Conservation (phyloP, 129 eudicot species). For the Heracleum sosnowskyi region DNA sequence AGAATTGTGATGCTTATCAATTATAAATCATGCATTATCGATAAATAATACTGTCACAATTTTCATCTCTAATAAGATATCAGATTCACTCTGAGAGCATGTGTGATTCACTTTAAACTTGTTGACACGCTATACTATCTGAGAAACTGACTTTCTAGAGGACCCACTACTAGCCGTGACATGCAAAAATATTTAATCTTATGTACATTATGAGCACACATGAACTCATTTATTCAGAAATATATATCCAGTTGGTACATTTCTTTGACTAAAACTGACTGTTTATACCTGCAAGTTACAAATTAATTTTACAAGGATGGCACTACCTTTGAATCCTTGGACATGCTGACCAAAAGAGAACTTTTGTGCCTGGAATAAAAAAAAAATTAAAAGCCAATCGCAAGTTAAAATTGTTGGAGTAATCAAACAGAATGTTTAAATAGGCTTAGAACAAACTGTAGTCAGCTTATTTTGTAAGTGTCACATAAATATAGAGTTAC, state of each 20-base stretch:
- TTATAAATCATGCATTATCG: not conserved
- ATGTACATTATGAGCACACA: not conserved
- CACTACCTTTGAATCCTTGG: conserved; percentile 76
- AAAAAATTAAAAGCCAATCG: not conserved
- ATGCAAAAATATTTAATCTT: not conserved
- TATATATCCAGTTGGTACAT: not conserved
- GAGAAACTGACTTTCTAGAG: not conserved
- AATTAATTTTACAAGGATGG: not conserved
- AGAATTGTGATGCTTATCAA: not conserved
- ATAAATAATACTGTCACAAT: not conserved
- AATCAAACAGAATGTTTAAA: not conserved
- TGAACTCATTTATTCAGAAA: not conserved
- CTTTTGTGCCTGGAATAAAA: conserved; percentile 49
- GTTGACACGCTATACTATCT: not conserved
- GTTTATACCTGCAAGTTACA: not conserved
- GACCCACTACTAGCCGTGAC: not conserved
- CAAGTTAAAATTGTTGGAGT: not conserved
- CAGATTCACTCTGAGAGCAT: not conserved
- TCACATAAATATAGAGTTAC: not conserved
- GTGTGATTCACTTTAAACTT: not conserved
- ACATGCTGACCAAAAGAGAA: conserved; percentile 71
- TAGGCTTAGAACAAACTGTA: not conserved
- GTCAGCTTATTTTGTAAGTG: not conserved
- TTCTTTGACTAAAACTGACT: not conserved
- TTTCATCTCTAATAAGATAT: not conserved